Conservation (phyloP, 495 filamentous ascomycete species). For the Penicillium riverlandense region DNA sequence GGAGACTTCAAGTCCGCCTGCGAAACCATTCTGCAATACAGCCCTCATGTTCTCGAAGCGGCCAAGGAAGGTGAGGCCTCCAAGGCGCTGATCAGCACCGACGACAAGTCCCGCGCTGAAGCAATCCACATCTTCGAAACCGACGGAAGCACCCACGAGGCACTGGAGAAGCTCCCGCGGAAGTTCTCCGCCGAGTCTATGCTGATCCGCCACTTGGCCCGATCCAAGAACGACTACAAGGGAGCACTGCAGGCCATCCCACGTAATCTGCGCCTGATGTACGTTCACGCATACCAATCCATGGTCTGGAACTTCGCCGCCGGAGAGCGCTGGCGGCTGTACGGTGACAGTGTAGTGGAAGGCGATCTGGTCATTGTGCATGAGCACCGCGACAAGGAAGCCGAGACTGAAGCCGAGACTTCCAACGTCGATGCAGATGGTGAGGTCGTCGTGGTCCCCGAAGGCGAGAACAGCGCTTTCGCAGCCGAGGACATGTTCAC, state of each 20-base stretch:
- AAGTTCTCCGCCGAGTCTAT: constrained; percentile 72
- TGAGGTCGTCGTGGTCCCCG: constrained; percentile 56
- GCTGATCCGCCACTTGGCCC: constrained; percentile 67
- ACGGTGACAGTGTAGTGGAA: constrained; percentile 63
- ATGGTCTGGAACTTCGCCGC: constrained; percentile 86
- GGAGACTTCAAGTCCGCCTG: constrained; percentile 73
- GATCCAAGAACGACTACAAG: constrained; percentile 53
- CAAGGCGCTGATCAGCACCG: constrained; percentile 45
- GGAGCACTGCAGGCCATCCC: constrained; percentile 72
- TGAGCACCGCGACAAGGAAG: constrained; percentile 42
- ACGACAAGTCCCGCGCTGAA: constrained; percentile 69
- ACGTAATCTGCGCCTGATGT: constrained; percentile 80
- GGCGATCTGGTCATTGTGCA: constrained; percentile 78
- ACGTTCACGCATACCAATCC: constrained; percentile 93
- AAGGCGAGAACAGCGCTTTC: constrained; percentile 47
- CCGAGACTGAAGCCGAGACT: constrained; percentile 5
- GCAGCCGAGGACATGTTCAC: constrained; percentile 55
- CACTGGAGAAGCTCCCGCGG: constrained; percentile 63
- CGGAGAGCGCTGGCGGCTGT: constrained; percentile 67
- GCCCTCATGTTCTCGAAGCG: constrained; percentile 43
- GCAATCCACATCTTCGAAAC: constrained; percentile 66
- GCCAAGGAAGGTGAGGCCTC: constrained; percentile 29
- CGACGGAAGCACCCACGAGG: constrained; percentile 44
- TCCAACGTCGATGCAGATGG: constrained; percentile 57
- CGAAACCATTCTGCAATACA: constrained; percentile 62